Conservation (phyloP, 257 asterid species). For the Pogostemon cablin region DNA sequence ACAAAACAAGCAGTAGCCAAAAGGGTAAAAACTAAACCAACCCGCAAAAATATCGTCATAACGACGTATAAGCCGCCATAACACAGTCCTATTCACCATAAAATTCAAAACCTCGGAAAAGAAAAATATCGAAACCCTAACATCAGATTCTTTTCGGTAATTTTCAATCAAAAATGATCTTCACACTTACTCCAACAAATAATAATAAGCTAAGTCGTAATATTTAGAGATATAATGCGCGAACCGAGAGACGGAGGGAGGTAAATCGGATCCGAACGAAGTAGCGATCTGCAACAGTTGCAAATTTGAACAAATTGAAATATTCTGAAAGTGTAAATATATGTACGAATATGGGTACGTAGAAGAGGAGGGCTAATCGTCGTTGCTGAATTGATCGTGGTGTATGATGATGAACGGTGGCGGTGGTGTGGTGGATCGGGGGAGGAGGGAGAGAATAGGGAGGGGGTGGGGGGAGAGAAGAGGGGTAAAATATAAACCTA, state of each 20-base stretch:
- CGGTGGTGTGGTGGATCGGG: constrained; percentile 38
- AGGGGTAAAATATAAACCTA: constrained; percentile 29
- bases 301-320: constrained; percentile 32
- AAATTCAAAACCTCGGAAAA: constrained; percentile 28
- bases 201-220: constrained; percentile 12
- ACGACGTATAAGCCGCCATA: constrained; percentile 15
- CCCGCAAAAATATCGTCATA: constrained; percentile 5
- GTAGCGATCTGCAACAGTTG: constrained; percentile 48
- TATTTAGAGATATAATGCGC: constrained; percentile 3
- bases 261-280: constrained; percentile 52
- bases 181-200: constrained; percentile 25
- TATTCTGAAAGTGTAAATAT: not conserved
- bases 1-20: constrained; percentile 18
- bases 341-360: not conserved
- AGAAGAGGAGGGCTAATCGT: constrained; percentile 23
- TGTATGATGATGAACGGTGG: constrained; percentile 26
- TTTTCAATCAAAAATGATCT: constrained; percentile 34
- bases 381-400: constrained; percentile 34
- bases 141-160: not conserved
- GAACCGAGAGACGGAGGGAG: constrained; percentile 36
- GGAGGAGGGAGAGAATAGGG: constrained; percentile 22
- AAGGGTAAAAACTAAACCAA: constrained; percentile 13
- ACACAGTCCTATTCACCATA: not conserved
- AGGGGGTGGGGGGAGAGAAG: constrained; percentile 26
- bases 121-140: constrained; percentile 47